Conservation (phyloP, 805 yeast species). For the Yamadazyma endophytica region DNA sequence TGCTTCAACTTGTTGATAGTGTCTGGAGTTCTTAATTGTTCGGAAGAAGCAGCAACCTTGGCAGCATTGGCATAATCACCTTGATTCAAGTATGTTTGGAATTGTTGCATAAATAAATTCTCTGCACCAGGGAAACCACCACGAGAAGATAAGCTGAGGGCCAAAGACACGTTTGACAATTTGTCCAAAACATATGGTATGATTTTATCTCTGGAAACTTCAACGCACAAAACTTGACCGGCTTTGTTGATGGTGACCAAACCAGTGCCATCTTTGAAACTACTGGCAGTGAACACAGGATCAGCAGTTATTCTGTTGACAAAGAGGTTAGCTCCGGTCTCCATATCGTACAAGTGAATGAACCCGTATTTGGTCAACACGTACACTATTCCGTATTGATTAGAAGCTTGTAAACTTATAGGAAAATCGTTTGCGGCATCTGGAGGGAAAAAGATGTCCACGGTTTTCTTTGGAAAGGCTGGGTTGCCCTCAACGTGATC, state of each 20-base stretch:
- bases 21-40: constrained; percentile 87
- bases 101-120: constrained; percentile 83
- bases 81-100: constrained; percentile 73
- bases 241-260: constrained; percentile 88
- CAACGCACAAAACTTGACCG: constrained; percentile 93
- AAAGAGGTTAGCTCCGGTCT: constrained; percentile 86
- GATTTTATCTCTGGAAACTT: constrained; percentile 76
- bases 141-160: constrained; percentile 84
- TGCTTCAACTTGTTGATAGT: constrained; percentile 90
- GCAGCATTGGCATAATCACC: constrained; percentile 94
- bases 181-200: constrained; percentile 87
- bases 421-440: constrained; percentile 97
- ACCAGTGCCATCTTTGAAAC: constrained; percentile 72
- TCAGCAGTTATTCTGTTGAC: constrained; percentile 96
- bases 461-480: constrained; percentile 80
- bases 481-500: constrained; percentile 89
- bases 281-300: constrained; percentile 85
- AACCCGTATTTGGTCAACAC: constrained; percentile 94
- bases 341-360: constrained; percentile 92
- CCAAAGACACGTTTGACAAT: constrained; percentile 81
- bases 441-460: constrained; percentile 93
- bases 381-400: constrained; percentile 81
- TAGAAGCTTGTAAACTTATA: constrained; percentile 80
- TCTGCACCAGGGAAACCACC: constrained; percentile 99
- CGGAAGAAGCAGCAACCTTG: constrained; percentile 92